phyloP scores from a whole-genome alignment of 164 flowering plant species.

The Vitis labrusca region DNA sequence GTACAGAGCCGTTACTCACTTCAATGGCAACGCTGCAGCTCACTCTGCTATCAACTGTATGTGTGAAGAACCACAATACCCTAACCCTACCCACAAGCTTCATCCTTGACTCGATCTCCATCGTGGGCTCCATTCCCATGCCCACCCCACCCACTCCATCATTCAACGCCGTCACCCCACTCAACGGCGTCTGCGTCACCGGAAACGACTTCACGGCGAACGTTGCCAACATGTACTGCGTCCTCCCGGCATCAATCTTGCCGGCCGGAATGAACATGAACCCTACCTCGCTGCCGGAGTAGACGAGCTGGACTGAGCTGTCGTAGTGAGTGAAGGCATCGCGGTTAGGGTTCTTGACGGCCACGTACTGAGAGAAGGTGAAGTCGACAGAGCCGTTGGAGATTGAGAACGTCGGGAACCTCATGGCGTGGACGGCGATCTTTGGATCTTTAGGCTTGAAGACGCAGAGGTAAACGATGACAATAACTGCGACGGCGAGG shows the following conservation, averaged over 20 bases:
- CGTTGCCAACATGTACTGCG: slow-evolving; percentile 33
- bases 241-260: slow-evolving; percentile 22
- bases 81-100: slow-evolving; percentile 32
- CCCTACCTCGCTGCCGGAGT: slow-evolving; percentile 25
- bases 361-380: slow-evolving; percentile 31
- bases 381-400: slow-evolving; percentile 31
- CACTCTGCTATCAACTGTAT: slow-evolving; percentile 23
- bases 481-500: slow-evolving; percentile 11
- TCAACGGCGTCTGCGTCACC: slow-evolving; percentile 7
- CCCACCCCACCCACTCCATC: not conserved
- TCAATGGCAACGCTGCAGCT: slow-evolving; percentile 26
- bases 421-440: slow-evolving; percentile 27
- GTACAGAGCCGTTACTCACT: slow-evolving; percentile 25
- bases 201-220: slow-evolving; percentile 29
- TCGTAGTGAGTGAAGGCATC: slow-evolving; percentile 38
- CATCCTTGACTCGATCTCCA: slow-evolving; percentile 36
- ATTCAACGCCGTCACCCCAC: not conserved
- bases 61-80: slow-evolving; percentile 32
- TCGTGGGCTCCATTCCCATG: slow-evolving; percentile 11
- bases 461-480: slow-evolving; percentile 27
- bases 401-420: slow-evolving; percentile 31
- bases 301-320: slow-evolving; percentile 34
- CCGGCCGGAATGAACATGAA: slow-evolving; percentile 40
- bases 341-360: slow-evolving; percentile 40
- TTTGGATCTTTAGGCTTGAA: slow-evolving; percentile 32